Evolutionary conservation across 352 stramenopile genomes (phyloP).

Genomic region (Aphanomyces euteiches): DNA sequence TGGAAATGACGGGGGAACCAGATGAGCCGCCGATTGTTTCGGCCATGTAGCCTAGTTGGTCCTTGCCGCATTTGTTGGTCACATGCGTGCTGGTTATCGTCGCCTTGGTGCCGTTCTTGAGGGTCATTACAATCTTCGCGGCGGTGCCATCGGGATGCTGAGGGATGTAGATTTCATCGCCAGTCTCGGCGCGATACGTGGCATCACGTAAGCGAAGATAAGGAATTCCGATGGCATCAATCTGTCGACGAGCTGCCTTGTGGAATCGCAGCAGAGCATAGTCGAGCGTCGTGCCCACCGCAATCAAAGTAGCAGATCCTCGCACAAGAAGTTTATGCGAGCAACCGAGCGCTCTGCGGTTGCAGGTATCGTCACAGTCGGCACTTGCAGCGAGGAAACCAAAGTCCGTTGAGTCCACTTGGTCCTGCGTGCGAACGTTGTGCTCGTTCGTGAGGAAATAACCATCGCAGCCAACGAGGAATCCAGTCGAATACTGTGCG

Average conservation of each 20-base stretch:
- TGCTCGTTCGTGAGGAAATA: slow-evolving; percentile 71
- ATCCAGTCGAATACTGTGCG: slow-evolving; percentile 37
- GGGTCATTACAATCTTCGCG: slow-evolving; percentile 39
- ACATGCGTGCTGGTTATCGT: slow-evolving; percentile 40
- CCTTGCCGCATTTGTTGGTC: slow-evolving; percentile 39
- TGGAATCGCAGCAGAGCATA: slow-evolving; percentile 49
- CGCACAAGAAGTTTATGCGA: slow-evolving; percentile 42
- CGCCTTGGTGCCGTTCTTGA: slow-evolving; percentile 45
- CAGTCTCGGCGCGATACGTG: slow-evolving; percentile 24
- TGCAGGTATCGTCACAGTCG: slow-evolving; percentile 23
- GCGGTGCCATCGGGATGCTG: slow-evolving; percentile 42
- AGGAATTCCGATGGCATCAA: slow-evolving; percentile 40
- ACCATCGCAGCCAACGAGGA: slow-evolving; percentile 50
- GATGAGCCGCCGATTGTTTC: slow-evolving; percentile 61
- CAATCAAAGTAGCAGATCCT: slow-evolving; percentile 42
- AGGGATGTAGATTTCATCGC: slow-evolving; percentile 51
- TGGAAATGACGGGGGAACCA: slow-evolving; percentile 51
- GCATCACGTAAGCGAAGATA: not conserved
- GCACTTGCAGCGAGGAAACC: slow-evolving; percentile 55
- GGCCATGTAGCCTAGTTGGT: slow-evolving; percentile 54
- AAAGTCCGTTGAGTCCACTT: slow-evolving; percentile 45
- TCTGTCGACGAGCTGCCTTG: slow-evolving; percentile 51
- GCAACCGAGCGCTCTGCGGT: slow-evolving; percentile 39
- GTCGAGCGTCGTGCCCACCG: slow-evolving; percentile 46
- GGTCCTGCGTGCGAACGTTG: slow-evolving; percentile 42